These are phyloP conservation scores for Saccharomycopsis schoenii DNA, from an alignment of 805 yeast genomes.

Conservation along the genomic window DNA sequence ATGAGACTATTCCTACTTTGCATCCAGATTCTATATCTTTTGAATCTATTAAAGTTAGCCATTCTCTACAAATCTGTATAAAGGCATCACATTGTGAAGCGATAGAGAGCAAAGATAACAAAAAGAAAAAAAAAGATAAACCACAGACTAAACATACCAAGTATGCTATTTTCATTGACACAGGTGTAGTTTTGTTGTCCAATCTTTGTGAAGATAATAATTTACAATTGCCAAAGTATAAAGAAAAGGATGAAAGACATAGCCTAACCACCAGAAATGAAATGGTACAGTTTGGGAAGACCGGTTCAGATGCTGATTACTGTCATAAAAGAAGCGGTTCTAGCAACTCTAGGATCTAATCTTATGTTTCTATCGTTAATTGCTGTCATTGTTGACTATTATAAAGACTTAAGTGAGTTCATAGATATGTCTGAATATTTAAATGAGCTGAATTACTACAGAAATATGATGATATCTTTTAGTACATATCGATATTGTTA, in stretches of 20 bases:
- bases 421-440: too few species aligned
- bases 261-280: background rate
- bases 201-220: constrained; percentile 30
- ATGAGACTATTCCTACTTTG: constrained; percentile 24
- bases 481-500: background rate
- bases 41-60: constrained; percentile 52
- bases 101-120: background rate
- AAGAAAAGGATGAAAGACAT: background rate
- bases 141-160: constrained; percentile 44
- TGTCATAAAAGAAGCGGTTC: background rate
- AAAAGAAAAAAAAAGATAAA: background rate
- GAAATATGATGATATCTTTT: background rate
- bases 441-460: background rate
- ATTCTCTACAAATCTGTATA: constrained; percentile 60
- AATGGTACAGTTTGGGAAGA: background rate
- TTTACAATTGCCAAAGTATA: constrained; percentile 27
- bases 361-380: background rate
- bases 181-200: constrained; percentile 54
- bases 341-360: background rate
- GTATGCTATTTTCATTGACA: constrained; percentile 72
- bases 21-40: constrained; percentile 55
- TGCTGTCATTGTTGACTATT: too few species aligned
- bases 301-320: background rate
- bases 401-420: background rate
- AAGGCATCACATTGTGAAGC: constrained; percentile 29